Percentiles rank a stretch among this genome's conserved stretches.
These are phyloP conservation scores for Diplocarpon mali DNA, from an alignment of 2,329 filamentous ascomycete genomes.

Conservation along the genomic window DNA sequence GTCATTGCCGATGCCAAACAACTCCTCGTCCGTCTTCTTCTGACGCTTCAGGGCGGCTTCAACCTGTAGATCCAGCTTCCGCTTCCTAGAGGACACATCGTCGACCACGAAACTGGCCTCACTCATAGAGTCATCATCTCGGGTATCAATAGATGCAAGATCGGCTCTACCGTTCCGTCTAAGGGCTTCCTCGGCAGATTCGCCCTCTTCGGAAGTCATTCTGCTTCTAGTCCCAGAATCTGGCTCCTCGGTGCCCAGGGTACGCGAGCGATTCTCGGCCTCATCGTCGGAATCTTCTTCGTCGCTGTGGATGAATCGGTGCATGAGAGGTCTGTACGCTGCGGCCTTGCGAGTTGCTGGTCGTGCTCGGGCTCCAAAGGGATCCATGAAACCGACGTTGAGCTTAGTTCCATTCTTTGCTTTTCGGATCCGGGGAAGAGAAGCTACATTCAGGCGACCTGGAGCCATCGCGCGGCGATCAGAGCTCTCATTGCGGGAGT, in stretches of 20 bases:
- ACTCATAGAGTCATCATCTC: slow-evolving; percentile 57
- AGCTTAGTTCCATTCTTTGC: slow-evolving; percentile 45
- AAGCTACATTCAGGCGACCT: slow-evolving; percentile 46
- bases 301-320: slow-evolving; percentile 61
- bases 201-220: slow-evolving; percentile 49
- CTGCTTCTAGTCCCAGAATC: slow-evolving; percentile 75
- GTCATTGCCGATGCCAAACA: slow-evolving; percentile 55
- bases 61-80: slow-evolving; percentile 61
- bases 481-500: slow-evolving; percentile 48
- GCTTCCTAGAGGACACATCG: slow-evolving; percentile 52
- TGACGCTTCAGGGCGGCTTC: slow-evolving; percentile 65
- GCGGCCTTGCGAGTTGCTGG: slow-evolving; percentile 36
- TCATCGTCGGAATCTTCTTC: slow-evolving; percentile 86
- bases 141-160: slow-evolving; percentile 32
- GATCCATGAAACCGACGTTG: slow-evolving; percentile 55
- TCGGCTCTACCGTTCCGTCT: slow-evolving; percentile 11
- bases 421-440: slow-evolving; percentile 68
- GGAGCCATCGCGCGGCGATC: slow-evolving; percentile 40
- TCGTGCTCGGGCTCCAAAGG: slow-evolving; percentile 48
- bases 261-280: slow-evolving; percentile 47
- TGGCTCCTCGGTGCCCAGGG: slow-evolving; percentile 72
- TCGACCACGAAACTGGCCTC: slow-evolving; percentile 59
- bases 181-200: slow-evolving; percentile 22
- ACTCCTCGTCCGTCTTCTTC: slow-evolving; percentile 69
- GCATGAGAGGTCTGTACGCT: slow-evolving; percentile 65